Conservation (phyloP, 768 basidiomycete species). For the Boletellus sp. region DNA sequence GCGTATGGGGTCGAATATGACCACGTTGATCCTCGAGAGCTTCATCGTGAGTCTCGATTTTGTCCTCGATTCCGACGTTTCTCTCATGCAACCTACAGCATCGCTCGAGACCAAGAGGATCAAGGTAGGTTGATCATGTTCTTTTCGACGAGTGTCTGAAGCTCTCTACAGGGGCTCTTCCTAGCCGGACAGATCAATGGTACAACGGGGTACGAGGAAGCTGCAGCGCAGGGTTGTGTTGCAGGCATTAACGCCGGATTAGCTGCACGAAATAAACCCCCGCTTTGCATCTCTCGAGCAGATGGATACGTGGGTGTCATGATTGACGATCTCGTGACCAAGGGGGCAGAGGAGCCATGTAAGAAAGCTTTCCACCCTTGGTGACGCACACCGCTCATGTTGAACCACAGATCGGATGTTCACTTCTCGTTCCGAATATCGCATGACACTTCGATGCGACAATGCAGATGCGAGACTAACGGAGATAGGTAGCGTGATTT, state of each 20-base stretch:
- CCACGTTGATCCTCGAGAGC: conserved; percentile 80
- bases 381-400: not conserved
- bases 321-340: conserved; percentile 86
- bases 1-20: conserved; percentile 96
- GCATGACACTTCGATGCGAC: conserved; percentile 83
- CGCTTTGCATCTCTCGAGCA: conserved; percentile 71
- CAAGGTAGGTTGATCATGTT: conserved; percentile 37
- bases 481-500: conserved; percentile 50
- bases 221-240: conserved; percentile 84
- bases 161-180: conserved; percentile 60
- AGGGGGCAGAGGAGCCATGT: conserved; percentile 92
- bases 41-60: conserved; percentile 51
- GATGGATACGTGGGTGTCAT: conserved; percentile 88
- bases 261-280: conserved; percentile 49
- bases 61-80: not conserved
- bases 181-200: conserved; percentile 91
- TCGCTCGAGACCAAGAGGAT: conserved; percentile 87
- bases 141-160: not conserved
- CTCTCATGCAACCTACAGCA: conserved; percentile 36
- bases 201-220: conserved; percentile 94
- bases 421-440: conserved; percentile 86
- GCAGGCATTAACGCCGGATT: conserved; percentile 89
- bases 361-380: conserved; percentile 9
- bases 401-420: conserved; percentile 78
- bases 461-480: conserved; percentile 87